Conservation (phyloP, 2,329 filamentous ascomycete species). For the Macroventuria anomochaeta region DNA sequence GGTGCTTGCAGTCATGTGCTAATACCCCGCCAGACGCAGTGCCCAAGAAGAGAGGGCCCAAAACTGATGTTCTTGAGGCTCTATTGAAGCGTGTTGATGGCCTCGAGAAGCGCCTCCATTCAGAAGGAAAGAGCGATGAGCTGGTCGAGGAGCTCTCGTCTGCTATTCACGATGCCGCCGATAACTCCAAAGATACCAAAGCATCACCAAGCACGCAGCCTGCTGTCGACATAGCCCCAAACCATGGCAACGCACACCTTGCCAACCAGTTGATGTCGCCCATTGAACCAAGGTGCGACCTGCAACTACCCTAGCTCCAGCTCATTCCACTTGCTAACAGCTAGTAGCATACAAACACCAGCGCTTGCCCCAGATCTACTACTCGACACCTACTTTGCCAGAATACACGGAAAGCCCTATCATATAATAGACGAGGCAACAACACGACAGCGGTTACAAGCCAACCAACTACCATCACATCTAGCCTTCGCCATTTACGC, state of each 20-base stretch:
- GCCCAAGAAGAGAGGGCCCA: constrained; percentile 87
- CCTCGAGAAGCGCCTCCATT: constrained; percentile 77
- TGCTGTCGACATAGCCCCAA: constrained; percentile 37
- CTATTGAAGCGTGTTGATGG: constrained; percentile 85
- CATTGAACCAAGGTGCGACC: constrained; percentile 46
- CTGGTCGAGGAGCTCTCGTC: constrained; percentile 37
- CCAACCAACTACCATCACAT: constrained; percentile 66
- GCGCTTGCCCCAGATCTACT: constrained; percentile 65
- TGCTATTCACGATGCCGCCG: constrained; percentile 28
- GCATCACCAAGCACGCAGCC: constrained; percentile 30
- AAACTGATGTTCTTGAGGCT: constrained; percentile 87
- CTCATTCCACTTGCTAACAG: constrained; percentile 19
- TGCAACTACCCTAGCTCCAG: constrained; percentile 14
- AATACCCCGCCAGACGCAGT: constrained; percentile 70
- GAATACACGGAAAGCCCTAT: constrained; percentile 82
- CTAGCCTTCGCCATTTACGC: constrained; percentile 62
- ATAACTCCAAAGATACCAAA: constrained; percentile 30
- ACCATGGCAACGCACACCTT: constrained; percentile 30
- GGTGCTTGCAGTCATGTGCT: constrained; percentile 18
- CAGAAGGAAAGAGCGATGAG: constrained; percentile 56
- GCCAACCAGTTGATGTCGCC: constrained; percentile 46
- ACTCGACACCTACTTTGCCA: constrained; percentile 79
- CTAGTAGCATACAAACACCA: constrained; percentile 48
- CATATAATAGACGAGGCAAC: constrained; percentile 80
- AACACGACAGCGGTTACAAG: constrained; percentile 73